phyloP scores from a whole-genome alignment of 305 asterid genomes.

The Solanum hybrid region DNA sequence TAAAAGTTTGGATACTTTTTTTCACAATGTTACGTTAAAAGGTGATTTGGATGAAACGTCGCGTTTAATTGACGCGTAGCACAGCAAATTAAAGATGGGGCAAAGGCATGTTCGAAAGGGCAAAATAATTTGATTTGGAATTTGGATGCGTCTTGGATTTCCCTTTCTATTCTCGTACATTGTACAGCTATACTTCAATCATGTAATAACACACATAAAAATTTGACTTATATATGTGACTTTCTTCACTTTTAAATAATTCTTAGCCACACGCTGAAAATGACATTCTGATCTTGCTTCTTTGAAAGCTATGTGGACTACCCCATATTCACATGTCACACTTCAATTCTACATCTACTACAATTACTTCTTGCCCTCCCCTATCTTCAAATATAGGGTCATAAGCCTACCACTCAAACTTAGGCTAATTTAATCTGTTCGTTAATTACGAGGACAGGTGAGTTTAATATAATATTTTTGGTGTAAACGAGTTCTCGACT shows the following conservation, averaged over 20 bases:
- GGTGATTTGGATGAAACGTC: background rate
- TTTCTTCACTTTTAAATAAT: conserved; percentile 13
- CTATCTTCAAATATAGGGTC: background rate
- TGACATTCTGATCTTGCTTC: conserved; percentile 3
- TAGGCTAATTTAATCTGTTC: background rate
- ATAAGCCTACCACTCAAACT: background rate
- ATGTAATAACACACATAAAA: conserved; percentile 8
- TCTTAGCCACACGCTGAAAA: conserved; percentile 25
- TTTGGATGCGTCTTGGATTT: conserved; percentile 1
- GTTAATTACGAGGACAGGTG: background rate
- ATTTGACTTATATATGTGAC: conserved; percentile 23
- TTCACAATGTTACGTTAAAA: background rate
- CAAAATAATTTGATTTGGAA: conserved; percentile 17
- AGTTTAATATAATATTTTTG: background rate
- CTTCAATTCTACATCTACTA: background rate
- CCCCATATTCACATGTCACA: background rate
- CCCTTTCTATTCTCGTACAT: conserved; percentile 26
- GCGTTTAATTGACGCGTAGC: background rate
- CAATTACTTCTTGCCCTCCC: background rate
- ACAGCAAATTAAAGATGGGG: background rate
- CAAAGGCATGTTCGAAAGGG: background rate
- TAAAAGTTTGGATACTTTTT: background rate
- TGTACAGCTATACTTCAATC: conserved; percentile 12
- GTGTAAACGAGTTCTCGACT: background rate
- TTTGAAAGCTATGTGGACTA: background rate